Evolutionary conservation across 2,329 filamentous ascomycete genomes (phyloP), one percentile per base, ranked within the genome.

Genomic region (Achaetomium macrosporum): DNA sequence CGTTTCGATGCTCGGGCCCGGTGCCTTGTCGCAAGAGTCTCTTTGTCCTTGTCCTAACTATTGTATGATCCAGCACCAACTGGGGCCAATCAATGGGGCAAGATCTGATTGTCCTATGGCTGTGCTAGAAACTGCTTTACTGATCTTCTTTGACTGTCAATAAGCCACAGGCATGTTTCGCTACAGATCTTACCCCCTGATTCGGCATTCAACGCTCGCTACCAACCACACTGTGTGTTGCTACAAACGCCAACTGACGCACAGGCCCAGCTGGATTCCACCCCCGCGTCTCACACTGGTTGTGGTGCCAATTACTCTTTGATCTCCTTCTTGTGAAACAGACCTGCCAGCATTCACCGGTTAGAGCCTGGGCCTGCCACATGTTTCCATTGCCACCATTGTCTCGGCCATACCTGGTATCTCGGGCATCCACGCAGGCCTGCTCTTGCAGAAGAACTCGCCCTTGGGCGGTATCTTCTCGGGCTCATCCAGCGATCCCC

Each of bases 391-490:
- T n/a, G 37, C 9, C 25, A 25, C 1, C 40, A 11, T 1, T 10
- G 3, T 29, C n/a, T 10, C 29, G 47, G 59, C 19, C 71, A 58
- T 59, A 74, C 73, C 66, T 37, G 68, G 68, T 45, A 77, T 66
- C 59, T 75, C 71, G 2, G 74, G 75, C 73, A 78, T 78, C 77
- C 77, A 81, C 1, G 58, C 63, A 5, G 70, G 66, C 52, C 74
- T 65, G 37, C 68, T 62, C 48, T 69, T 76, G 61, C 75, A 78
- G 57, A 78, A 81, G 65, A 80, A 80, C 57, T 80, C 76, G 0
- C 76, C 77, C 59, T 78, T 79, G 0, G 76, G 76, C 6, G 75
- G 73, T 10, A 79, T 62, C 47, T 64, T 68, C 13, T 75, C 73
- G 0, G 72, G 73, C 17, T 76, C 68, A 51, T 80, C 76, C 4